Conservation (phyloP, 768 basidiomycete species). For the Mycena galopus region DNA sequence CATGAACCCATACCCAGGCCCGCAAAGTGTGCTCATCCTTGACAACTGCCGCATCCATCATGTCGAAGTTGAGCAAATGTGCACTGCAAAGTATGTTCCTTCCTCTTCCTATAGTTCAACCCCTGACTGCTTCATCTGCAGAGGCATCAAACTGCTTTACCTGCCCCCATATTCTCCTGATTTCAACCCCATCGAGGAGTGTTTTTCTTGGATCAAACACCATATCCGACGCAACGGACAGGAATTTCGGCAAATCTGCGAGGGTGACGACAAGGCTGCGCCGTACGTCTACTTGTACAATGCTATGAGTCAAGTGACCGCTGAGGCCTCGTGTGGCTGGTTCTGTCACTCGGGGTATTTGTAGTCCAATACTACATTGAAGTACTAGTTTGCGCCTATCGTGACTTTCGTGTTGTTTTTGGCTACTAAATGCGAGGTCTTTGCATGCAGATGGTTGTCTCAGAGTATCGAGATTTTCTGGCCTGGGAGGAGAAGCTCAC, state of each 20-base stretch:
- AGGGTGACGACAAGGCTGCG: not conserved
- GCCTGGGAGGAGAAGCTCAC: no score
- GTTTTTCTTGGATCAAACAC: no score
- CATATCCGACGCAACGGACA: no score
- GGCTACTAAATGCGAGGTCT: no score
- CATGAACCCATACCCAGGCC: no score
- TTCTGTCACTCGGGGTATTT: not conserved
- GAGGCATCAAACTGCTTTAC: not conserved
- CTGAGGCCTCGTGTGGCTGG: not conserved
- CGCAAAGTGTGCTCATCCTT: constrained; percentile 41
- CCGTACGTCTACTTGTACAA: not conserved
- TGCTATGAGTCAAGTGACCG: not conserved
- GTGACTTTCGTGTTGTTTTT: no score
- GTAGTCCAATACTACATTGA: constrained; percentile 14
- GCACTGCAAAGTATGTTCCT: not conserved
- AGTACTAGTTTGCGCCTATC: not conserved
- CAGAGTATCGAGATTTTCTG: no score
- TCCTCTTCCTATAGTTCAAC: not conserved
- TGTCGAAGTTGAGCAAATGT: constrained; percentile 32
- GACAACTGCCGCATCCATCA: constrained; percentile 50
- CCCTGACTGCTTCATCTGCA: not conserved
- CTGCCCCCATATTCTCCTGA: not conserved
- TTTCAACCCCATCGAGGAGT: constrained; percentile 41
- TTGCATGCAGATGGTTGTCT: no score
- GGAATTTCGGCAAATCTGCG: not conserved